phyloP scores from a whole-genome alignment of 2,329 filamentous ascomycete species.

The Aspergillus melleus region DNA sequence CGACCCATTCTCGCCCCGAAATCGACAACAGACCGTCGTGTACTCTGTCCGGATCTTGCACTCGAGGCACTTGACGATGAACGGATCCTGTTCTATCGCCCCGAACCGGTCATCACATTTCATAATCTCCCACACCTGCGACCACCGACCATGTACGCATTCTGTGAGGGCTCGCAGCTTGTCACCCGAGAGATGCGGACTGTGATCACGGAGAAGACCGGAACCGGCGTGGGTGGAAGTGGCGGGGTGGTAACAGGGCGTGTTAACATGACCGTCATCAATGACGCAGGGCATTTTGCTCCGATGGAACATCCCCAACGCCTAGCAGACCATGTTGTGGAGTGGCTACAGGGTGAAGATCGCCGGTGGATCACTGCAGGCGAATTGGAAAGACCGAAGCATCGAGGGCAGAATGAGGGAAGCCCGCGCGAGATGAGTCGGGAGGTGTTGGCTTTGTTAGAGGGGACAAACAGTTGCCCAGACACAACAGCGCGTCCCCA shows the following conservation, averaged over 20 bases:
- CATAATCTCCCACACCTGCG: background rate
- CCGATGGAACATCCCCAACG: background rate
- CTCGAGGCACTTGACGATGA: too few species aligned
- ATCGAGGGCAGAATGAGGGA: too few species aligned
- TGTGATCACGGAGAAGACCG: background rate
- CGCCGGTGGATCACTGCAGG: too few species aligned
- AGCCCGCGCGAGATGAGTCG: too few species aligned
- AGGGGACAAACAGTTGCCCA: too few species aligned
- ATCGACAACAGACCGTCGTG: too few species aligned
- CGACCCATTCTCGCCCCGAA: too few species aligned
- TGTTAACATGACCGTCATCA: background rate
- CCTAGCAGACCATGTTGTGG: background rate
- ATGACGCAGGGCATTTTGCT: background rate
- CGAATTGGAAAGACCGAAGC: too few species aligned
- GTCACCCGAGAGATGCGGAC: background rate
- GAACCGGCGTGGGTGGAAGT: background rate
- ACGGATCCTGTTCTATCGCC: background rate
- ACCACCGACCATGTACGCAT: background rate
- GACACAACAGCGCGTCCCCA: too few species aligned
- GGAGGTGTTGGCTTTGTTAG: too few species aligned
- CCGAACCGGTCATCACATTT: background rate
- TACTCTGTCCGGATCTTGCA: too few species aligned
- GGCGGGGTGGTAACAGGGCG: background rate
- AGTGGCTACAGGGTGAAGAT: too few species aligned
- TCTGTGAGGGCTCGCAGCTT: background rate